phyloP scores from a whole-genome alignment of 148 eudicot species.

The Heliamphora exappendiculata region DNA sequence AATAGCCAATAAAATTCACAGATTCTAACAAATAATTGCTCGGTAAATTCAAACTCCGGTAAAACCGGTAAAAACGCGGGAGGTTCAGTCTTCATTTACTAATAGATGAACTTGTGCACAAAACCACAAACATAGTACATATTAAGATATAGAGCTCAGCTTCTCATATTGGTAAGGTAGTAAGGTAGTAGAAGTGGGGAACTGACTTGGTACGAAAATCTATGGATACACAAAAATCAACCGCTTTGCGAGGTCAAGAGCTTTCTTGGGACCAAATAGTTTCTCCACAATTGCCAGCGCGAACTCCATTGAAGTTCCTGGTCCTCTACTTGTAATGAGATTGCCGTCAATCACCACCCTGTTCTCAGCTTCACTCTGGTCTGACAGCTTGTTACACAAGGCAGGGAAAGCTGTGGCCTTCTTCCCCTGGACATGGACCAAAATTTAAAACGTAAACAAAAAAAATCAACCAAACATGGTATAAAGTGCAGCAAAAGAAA shows the following conservation, averaged over 20 bases:
- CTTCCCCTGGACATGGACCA: conserved; percentile 55
- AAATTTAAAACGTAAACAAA: neutral
- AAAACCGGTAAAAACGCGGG: no score
- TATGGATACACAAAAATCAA: conserved; percentile 54
- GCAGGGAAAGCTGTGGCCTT: conserved; percentile 96
- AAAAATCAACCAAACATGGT: neutral
- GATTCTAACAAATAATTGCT: no score
- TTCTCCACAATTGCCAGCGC: conserved; percentile 79
- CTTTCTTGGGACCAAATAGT: conserved; percentile 63
- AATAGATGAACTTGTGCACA: neutral
- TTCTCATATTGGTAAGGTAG: neutral
- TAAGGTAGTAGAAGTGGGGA: neutral
- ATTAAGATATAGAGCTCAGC: neutral
- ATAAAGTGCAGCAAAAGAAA: neutral
- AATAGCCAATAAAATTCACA: no score
- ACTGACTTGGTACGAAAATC: neutral
- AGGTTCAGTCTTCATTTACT: neutral
- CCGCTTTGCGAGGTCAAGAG: conserved; percentile 63
- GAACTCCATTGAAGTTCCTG: conserved; percentile 88
- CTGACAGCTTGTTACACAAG: conserved; percentile 78
- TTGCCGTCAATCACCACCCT: conserved; percentile 94
- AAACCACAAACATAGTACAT: neutral
- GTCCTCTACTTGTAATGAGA: conserved; percentile 91
- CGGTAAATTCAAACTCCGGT: no score
- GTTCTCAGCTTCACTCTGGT: conserved; percentile 60